phyloP scores from a whole-genome alignment of 371 early-diverging fungal species.

The Circinella umbellata region DNA sequence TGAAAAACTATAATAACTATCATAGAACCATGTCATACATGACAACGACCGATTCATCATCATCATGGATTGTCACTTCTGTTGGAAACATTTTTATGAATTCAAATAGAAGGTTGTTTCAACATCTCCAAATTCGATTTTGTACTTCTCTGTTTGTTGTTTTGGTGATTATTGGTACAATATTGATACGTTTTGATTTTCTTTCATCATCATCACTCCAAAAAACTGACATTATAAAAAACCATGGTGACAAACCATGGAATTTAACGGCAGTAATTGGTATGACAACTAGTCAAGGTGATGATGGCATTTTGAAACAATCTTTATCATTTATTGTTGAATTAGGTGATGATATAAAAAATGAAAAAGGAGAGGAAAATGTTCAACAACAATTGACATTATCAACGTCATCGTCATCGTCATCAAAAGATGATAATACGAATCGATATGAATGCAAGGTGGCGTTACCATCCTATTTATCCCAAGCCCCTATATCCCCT shows the following conservation, averaged over 20 bases:
- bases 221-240: not conserved
- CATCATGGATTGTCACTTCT: not conserved
- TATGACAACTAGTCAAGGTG: not conserved
- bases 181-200: not conserved
- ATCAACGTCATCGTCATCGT: too few species aligned
- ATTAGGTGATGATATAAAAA: not conserved
- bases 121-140: too few species aligned
- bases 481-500: not conserved
- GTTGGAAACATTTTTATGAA: not conserved
- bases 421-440: not conserved
- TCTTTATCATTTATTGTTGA: constrained; percentile 2
- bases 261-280: constrained; percentile 2
- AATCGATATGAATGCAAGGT: constrained; percentile 2
- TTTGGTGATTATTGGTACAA: too few species aligned
- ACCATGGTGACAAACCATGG: not conserved
- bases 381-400: not conserved
- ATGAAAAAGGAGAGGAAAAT: not conserved
- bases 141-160: too few species aligned
- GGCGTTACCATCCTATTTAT: not conserved
- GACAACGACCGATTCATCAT: too few species aligned
- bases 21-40: too few species aligned
- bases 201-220: not conserved
- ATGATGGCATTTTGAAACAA: not conserved
- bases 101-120: too few species aligned
- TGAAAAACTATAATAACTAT: too few species aligned